Percentiles rank a stretch among this genome's conserved stretches.
Conservation (phyloP, 768 basidiomycete species). For the Mycena kentingensis region DNA sequence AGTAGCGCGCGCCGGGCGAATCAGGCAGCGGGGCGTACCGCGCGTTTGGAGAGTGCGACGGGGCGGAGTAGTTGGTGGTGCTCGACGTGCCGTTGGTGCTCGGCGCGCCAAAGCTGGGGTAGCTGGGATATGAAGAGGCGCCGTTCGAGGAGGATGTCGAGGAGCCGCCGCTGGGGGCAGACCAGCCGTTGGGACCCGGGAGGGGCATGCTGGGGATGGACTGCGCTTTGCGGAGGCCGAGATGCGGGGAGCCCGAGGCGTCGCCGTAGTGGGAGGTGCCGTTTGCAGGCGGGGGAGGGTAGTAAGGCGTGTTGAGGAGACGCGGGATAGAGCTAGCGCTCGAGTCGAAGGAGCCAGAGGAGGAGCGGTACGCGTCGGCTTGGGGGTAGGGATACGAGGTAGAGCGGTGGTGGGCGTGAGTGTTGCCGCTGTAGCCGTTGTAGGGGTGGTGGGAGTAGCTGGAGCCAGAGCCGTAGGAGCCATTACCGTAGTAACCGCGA, state of each 20-base stretch:
- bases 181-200: background rate
- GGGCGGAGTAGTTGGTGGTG: too few relatives aligned
- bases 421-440: background rate
- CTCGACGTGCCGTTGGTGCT: too few relatives aligned
- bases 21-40: background rate
- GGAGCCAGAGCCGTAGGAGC: background rate
- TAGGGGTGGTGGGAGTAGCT: slow-evolving; percentile 3
- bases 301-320: slow-evolving; percentile 1
- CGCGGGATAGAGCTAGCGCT: background rate
- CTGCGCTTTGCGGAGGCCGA: background rate
- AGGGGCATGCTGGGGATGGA: background rate
- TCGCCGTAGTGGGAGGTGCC: background rate
- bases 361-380: background rate
- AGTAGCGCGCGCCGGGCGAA: slow-evolving; percentile 1
- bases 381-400: background rate
- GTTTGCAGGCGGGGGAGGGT: slow-evolving; percentile 23
- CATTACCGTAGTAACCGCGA: slow-evolving; percentile 1
- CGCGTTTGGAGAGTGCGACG: background rate
- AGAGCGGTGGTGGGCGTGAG: slow-evolving; percentile 1
- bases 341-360: background rate
- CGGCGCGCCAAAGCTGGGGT: too few relatives aligned
- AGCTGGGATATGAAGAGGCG: background rate
- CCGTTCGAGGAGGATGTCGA: background rate
- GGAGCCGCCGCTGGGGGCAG: background rate
- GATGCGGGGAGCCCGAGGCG: background rate